A percentile compares a stretch with the other conserved stretches of the same genome.
Conservation (phyloP, 352 stramenopile genomes). For the Globisporangium lucens region DNA sequence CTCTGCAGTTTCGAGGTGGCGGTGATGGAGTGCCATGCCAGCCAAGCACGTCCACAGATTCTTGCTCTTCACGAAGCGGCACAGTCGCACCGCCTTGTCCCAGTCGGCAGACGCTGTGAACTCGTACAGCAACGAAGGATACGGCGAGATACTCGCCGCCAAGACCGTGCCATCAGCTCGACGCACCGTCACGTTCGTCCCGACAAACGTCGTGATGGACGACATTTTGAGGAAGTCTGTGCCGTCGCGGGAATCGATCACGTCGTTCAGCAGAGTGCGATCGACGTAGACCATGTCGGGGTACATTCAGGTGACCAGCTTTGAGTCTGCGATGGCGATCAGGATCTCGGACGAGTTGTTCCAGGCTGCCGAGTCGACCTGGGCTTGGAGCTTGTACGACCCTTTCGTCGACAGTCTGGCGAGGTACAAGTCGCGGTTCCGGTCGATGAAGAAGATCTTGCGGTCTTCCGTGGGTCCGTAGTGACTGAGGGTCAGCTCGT, state of each 20-base stretch:
- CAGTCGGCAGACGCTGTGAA: slow-evolving; percentile 79
- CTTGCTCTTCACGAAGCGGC: slow-evolving; percentile 89
- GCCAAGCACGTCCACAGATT: slow-evolving; percentile 89
- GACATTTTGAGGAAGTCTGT: slow-evolving; percentile 85
- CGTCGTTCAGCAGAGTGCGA: slow-evolving; percentile 82
- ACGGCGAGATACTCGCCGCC: slow-evolving; percentile 70
- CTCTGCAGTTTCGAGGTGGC: slow-evolving; percentile 90
- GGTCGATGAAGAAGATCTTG: slow-evolving; percentile 88
- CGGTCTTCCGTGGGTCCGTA: slow-evolving; percentile 68
- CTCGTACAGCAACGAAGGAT: slow-evolving; percentile 86
- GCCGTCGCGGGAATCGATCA: slow-evolving; percentile 74
- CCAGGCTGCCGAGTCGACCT: slow-evolving; percentile 90
- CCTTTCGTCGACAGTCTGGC: slow-evolving; percentile 54
- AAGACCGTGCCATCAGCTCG: slow-evolving; percentile 87
- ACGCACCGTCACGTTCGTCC: slow-evolving; percentile 79
- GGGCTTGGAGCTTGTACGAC: slow-evolving; percentile 82
- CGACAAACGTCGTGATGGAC: slow-evolving; percentile 86
- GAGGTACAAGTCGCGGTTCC: slow-evolving; percentile 86
- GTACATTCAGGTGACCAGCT: slow-evolving; percentile 89
- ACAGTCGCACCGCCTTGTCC: slow-evolving; percentile 91
- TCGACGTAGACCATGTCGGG: slow-evolving; percentile 91
- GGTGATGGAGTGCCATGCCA: slow-evolving; percentile 85
- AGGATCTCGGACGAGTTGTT: slow-evolving; percentile 88
- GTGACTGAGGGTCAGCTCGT: slow-evolving; percentile 82
- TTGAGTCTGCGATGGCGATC: slow-evolving; percentile 85